These are phyloP conservation scores for Acephala macrosclerotiorum DNA, from an alignment of 2,329 filamentous ascomycete species.

Conservation along the genomic window DNA sequence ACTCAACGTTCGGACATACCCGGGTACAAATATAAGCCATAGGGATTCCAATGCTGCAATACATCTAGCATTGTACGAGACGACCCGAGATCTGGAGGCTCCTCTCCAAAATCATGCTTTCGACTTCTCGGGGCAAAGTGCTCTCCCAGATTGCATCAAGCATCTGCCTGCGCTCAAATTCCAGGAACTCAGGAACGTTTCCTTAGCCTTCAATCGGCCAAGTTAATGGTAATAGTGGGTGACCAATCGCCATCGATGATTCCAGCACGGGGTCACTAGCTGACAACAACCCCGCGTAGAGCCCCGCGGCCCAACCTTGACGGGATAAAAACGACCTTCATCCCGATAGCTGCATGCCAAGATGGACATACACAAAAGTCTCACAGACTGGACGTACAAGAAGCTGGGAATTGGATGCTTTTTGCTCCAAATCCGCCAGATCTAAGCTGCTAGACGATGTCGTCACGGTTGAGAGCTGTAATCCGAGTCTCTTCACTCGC, in stretches of 20 bases:
- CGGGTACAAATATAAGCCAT: neutral
- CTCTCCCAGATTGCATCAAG: neutral
- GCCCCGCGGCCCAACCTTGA: neutral
- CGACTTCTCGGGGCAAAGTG: neutral
- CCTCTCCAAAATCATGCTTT: neutral
- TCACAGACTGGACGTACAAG: neutral
- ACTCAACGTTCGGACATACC: neutral
- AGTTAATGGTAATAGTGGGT: neutral
- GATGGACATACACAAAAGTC: neutral
- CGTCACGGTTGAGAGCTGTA: slow-evolving; percentile 3
- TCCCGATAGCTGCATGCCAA: slow-evolving; percentile 3
- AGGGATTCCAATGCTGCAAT: too few relatives aligned
- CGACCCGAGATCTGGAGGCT: neutral
- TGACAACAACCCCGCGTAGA: neutral
- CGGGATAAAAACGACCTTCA: neutral
- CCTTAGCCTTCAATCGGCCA: neutral
- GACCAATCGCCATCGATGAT: neutral
- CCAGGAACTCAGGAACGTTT: neutral
- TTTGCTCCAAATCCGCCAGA: neutral
- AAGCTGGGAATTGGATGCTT: neutral
- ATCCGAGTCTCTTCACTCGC: slow-evolving; percentile 8
- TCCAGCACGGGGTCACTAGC: neutral
- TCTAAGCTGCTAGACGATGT: neutral
- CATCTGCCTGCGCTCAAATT: neutral
- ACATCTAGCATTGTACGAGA: too few relatives aligned